Base-by-base conservation (phyloP, 139 green algal species). In the Auxenochlorella pyrenoidosa region DNA sequence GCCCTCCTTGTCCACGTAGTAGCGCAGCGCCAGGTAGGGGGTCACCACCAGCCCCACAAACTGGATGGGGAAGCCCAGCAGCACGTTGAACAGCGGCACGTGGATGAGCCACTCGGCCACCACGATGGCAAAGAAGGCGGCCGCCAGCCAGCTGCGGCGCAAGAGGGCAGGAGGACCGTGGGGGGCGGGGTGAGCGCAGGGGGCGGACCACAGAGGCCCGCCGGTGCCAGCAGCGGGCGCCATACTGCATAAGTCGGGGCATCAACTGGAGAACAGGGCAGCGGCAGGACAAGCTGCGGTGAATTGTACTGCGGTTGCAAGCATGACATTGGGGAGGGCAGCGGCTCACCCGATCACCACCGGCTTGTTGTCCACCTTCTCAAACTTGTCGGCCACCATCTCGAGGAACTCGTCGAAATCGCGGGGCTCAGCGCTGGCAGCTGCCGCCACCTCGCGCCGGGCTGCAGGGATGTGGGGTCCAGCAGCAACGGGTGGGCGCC, bases 81-180 rank as follows among this genome's bases (percentile, higher is more conserved):
- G 84, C 71, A 96, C 24, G 85, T 96, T 88, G 66, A 96, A 91
- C 3, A 87, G 88, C 3, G 94, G 94, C 59, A 96, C 85, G 84
- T 96, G 93, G 75, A 96, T 95, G 24, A 96, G 84, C 92, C 90
- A 95, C 87, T 96, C 93, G 6, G 91, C 87, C 34, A 90, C 86
- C 47, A 94, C 87, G 71, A 95, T 89, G 3, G 91, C 91, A 5
- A 76, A 22, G 0, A 95, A 47, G 8, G 89, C 94, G 21, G 79
- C 94, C 40, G 89, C 88, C 26, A 73, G 34, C 59, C 68, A 89
- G 82, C 87, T 84, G 87, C 82, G 41, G 36, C 5, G 24, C 13
- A n/a, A n/a, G n/a, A n/a, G n/a, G n/a, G n/a, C n/a, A n/a, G 34
- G 38, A 41, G 38, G 60, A 30, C 40, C 12, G 13, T 47, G 71